Base-by-base conservation (phyloP, 2,329 filamentous ascomycete species). In the Nigrospora oryzae region DNA sequence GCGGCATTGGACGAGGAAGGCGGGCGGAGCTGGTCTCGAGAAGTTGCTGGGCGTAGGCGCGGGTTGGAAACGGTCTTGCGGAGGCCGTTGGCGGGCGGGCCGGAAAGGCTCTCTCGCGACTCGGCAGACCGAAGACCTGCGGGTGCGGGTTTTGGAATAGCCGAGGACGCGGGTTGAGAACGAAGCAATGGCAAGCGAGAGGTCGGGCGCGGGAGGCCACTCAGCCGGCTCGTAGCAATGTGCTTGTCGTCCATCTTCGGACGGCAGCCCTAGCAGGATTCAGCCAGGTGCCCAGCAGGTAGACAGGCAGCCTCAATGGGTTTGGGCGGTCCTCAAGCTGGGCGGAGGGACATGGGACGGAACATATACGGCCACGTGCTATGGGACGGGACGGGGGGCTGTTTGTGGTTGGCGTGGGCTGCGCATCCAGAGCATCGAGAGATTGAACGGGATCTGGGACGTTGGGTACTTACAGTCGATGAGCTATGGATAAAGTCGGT, bases 131-230 rank as follows among this genome's bases (percentile, higher is more conserved):
- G 38, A 46, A 38, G 16, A 28, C 36, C 42, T 11, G 49, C 42
- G 49, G 32, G 41, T 14, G 33, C 11, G 37, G 39, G 40, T 41
- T 36, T 36, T 30, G n/a, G 16, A 39, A 51, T 42, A 8, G 49
- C 45, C 11, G 46, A 50, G 16, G 53, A 51, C 30, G 55, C 46
- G 48, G 17, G 50, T 11, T 58, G 56, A 12, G 36, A 33, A 43
- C 59, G 55, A 45, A 59, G 58, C 38, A 60, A 38, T 32, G 60
- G 59, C 16, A 62, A 55, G 49, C 60, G 60, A 34, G 60, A 62
- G 28, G 53, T 52, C 8, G 59, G 59, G 45, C 57, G 54, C 11
- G 59, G 60, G 39, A 61, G 51, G 42, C 50, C 50, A 41, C 56
- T 61, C 14, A 46, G 43, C 42, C 50, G 51, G 33, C 49, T 51